A percentile compares a stretch with the other conserved stretches of the same genome.
These are phyloP conservation scores for Zoysia pacifica DNA, from an alignment of 176 grass and related monocot genomes.

Conservation along the genomic window DNA sequence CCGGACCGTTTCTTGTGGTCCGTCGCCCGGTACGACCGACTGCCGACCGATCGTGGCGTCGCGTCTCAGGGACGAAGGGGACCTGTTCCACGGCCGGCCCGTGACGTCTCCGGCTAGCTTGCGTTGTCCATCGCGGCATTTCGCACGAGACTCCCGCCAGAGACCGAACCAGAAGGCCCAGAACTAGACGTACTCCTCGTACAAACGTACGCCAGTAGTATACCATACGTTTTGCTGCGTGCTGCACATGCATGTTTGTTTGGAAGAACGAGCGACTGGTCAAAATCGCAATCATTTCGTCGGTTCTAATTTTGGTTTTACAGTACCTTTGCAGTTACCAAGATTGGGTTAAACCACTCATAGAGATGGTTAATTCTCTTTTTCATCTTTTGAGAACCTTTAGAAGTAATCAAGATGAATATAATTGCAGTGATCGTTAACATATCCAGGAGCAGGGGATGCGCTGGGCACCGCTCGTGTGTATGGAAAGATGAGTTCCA, in stretches of 20 bases:
- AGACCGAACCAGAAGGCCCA: neutral
- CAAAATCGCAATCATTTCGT: slow-evolving; percentile 5
- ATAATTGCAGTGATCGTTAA: slow-evolving; percentile 17
- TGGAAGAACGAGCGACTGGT: neutral
- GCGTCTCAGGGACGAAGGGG: neutral
- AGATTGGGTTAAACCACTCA: slow-evolving; percentile 5
- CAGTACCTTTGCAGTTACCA: neutral
- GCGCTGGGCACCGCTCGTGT: neutral
- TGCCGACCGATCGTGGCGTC: neutral
- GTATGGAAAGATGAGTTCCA: slow-evolving; percentile 46
- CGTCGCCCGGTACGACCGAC: neutral
- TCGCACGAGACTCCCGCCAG: neutral
- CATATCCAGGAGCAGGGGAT: neutral
- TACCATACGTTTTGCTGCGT: no score
- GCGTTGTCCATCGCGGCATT: neutral
- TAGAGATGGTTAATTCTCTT: neutral
- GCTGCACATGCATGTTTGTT: neutral
- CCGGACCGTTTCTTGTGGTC: slow-evolving; percentile 37
- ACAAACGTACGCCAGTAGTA: neutral
- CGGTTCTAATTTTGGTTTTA: neutral
- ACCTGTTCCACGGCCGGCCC: neutral
- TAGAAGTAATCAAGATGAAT: slow-evolving; percentile 37
- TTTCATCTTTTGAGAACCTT: slow-evolving; percentile 47
- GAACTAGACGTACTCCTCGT: neutral
- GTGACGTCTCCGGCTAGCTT: slow-evolving; percentile 8